These are phyloP conservation scores for Fusarium ambrosium DNA, from an alignment of 2,329 filamentous ascomycete species.

Conservation along the genomic window DNA sequence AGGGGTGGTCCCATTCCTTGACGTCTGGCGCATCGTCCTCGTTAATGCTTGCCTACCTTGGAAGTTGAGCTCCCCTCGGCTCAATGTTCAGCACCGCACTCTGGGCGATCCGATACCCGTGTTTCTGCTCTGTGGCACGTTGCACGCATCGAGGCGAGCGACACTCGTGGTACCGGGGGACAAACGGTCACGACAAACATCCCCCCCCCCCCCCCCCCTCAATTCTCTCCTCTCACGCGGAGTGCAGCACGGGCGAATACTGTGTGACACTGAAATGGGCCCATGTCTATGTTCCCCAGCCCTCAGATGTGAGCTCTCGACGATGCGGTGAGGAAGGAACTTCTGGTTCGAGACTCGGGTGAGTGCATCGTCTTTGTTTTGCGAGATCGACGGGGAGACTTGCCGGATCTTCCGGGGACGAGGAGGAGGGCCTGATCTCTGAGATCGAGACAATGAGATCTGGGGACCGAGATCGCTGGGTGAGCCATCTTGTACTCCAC, in stretches of 20 bases:
- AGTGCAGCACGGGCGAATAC: slow-evolving; percentile 20
- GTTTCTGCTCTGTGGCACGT: slow-evolving; percentile 41
- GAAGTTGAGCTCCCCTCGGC: slow-evolving; percentile 25
- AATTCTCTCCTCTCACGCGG: slow-evolving; percentile 1
- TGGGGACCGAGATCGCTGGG: not conserved
- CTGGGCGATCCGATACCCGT: slow-evolving; percentile 40
- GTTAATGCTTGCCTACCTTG: slow-evolving; percentile 49
- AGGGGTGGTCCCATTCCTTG: slow-evolving; percentile 5
- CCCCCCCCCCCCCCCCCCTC: not conserved
- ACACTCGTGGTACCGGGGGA: slow-evolving; percentile 29
- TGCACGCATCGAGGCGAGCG: slow-evolving; percentile 43
- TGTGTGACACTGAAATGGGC: slow-evolving; percentile 28
- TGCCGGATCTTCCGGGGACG: slow-evolving; percentile 37
- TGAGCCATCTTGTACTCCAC: slow-evolving; percentile 16
- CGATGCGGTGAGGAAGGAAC: slow-evolving; percentile 38
- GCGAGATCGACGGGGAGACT: slow-evolving; percentile 32
- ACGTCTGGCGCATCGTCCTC: slow-evolving; percentile 26
- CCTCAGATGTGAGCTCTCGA: not conserved
- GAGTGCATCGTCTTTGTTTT: slow-evolving; percentile 25
- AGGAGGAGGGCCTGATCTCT: slow-evolving; percentile 23
- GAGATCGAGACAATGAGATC: slow-evolving; percentile 15
- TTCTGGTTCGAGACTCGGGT: slow-evolving; percentile 21
- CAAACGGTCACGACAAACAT: slow-evolving; percentile 26
- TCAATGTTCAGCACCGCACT: slow-evolving; percentile 8
- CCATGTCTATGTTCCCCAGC: not conserved